These are phyloP conservation scores for Meyerozyma smithsonii DNA, from an alignment of 1,139 yeast genomes.

Conservation along the genomic window DNA sequence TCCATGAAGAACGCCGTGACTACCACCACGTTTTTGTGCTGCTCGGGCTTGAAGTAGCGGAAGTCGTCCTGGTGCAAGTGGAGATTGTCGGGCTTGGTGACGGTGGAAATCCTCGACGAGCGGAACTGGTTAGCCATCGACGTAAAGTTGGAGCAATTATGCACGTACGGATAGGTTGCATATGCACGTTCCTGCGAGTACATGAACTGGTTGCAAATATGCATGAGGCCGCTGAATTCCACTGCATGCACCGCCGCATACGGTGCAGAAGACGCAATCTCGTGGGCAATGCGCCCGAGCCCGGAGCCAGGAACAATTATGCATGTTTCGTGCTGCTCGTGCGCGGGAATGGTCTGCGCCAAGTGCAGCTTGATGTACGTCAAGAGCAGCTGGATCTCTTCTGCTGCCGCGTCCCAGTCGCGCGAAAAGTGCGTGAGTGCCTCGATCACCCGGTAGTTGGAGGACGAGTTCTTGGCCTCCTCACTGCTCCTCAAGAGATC, in stretches of 20 bases:
- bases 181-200: conserved; percentile 20
- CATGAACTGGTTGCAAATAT: conserved; percentile 53
- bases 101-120: conserved; percentile 30
- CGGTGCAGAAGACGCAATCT: conserved; percentile 33
- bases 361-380: conserved; percentile 40
- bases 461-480: conserved; percentile 19
- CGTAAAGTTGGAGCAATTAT: conserved; percentile 67
- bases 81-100: conserved; percentile 42
- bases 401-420: conserved; percentile 52
- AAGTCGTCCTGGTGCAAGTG: conserved; percentile 62
- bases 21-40: conserved; percentile 49
- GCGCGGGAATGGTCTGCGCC: conserved; percentile 20
- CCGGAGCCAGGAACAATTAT: conserved; percentile 80
- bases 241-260: conserved; percentile 56
- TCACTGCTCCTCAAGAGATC: conserved; percentile 17
- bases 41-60: conserved; percentile 36
- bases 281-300: conserved; percentile 66
- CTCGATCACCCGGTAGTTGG: conserved; percentile 60
- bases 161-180: conserved; percentile 60
- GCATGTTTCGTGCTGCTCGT: conserved; percentile 31
- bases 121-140: conserved; percentile 50
- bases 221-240: conserved; percentile 73
- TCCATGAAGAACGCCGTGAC: conserved; percentile 77
- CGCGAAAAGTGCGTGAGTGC: conserved; percentile 67
- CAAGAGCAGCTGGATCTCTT: conserved; percentile 51